Percentiles rank a stretch among this genome's conserved stretches.
These are phyloP conservation scores for Picochlorum sp. DNA, from an alignment of 139 green algal species.

Conservation along the genomic window DNA sequence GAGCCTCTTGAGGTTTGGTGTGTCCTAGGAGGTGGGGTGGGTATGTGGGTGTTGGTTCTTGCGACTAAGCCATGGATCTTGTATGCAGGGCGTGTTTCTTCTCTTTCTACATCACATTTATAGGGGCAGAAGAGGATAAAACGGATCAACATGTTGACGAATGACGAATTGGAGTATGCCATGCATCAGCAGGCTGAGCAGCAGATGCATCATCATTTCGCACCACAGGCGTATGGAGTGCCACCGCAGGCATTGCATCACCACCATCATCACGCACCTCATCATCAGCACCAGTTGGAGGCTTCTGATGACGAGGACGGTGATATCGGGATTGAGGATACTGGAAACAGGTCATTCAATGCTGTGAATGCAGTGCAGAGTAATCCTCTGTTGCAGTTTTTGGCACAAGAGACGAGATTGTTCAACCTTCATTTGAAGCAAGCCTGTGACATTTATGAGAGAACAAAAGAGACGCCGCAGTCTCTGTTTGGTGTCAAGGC, in stretches of 20 bases:
- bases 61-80: too few relatives aligned
- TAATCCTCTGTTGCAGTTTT: constrained; percentile 13
- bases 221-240: too few relatives aligned
- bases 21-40: too few relatives aligned
- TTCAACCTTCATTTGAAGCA: constrained; percentile 25
- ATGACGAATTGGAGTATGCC: too few relatives aligned
- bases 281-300: neutral
- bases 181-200: too few relatives aligned
- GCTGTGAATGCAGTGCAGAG: constrained; percentile 59
- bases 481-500: constrained; percentile 16
- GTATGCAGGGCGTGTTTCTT: too few relatives aligned
- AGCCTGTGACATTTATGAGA: constrained; percentile 1
- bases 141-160: too few relatives aligned
- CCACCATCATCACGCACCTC: neutral
- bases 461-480: constrained; percentile 15
- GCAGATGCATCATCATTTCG: too few relatives aligned
- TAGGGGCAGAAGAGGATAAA: too few relatives aligned
- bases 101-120: too few relatives aligned
- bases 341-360: constrained; percentile 91
- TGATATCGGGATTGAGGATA: constrained; percentile 62
- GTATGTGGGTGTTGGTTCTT: too few relatives aligned
- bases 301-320: neutral
- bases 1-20: too few relatives aligned
- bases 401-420: constrained; percentile 28
- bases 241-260: neutral